Conservation (phyloP, 331 rosid species). For the Pyracantha coccinea region DNA sequence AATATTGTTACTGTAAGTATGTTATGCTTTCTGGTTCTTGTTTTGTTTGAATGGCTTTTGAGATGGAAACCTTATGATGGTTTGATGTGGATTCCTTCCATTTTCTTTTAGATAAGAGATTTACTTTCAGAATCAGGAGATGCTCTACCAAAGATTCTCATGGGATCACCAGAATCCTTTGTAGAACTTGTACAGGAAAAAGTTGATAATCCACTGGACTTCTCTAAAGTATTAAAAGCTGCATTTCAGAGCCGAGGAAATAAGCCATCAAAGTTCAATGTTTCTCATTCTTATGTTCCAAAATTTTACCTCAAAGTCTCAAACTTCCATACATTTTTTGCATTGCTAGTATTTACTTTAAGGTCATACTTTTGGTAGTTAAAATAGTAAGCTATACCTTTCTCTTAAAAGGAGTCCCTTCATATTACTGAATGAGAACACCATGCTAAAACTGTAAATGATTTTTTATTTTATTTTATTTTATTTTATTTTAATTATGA, state of each 20-base stretch:
- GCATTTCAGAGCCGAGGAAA: constrained; percentile 68
- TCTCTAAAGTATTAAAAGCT: constrained; percentile 62
- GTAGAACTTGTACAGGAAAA: constrained; percentile 73
- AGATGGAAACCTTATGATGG: constrained; percentile 9
- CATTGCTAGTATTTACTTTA: constrained; percentile 1
- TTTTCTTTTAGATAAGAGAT: constrained; percentile 65
- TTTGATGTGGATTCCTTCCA: constrained; percentile 27
- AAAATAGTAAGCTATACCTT: neutral
- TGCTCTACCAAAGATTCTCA: constrained; percentile 40
- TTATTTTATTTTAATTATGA: neutral
- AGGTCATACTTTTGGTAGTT: neutral
- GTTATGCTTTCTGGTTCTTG: constrained; percentile 14
- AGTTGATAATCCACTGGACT: constrained; percentile 82
- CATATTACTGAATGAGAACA: neutral
- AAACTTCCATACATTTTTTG: constrained; percentile 1
- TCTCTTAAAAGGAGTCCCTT: neutral
- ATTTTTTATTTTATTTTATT: neutral
- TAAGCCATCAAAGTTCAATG: constrained; percentile 55
- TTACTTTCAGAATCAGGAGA: constrained; percentile 60
- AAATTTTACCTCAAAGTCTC: constrained; percentile 13
- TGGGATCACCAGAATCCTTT: constrained; percentile 56
- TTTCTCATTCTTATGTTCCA: constrained; percentile 81
- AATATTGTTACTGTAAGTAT: constrained; percentile 1
- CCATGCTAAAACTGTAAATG: neutral
- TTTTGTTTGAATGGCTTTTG: neutral